Base-by-base conservation (phyloP, 1,139 yeast species). In the Debaryomyces sp. region DNA sequence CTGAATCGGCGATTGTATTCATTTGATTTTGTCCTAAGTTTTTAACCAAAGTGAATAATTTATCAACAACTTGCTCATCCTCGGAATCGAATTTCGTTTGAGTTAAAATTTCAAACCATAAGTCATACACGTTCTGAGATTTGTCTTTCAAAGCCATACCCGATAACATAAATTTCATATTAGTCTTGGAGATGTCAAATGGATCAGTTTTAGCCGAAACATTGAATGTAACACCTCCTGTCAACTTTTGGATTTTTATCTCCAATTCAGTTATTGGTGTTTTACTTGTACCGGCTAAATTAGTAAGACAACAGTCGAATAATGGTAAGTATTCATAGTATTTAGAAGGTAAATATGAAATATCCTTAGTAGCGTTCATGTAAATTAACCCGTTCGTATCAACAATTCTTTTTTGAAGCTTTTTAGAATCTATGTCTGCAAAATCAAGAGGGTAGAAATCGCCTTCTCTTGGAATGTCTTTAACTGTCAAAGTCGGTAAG, bases 211-310 rank as follows among this genome's bases (percentile, higher is more conserved):
- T 75, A 4, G 84, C 81, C 53, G 79, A 75, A 15, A 84, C 73
- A 23, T 80, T 75, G 23, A 91, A 80, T 2, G 82, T 71, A 17
- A 94, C 67, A 0, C 98, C 97, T 21, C 99, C 99, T 1, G 99
- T 91, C 51, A 80, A 77, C 45, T 85, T 75, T 60, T 87, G 89
- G 54, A 95, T 91, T 47, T 84, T 83, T 53, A 94, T 91, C 63
- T 94, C 99, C 52, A 94, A 78, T 41, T 85, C 87, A 17, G 91
- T 88, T 78, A 89, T 89, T 1, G 87, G 66, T 49, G 86, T 84
- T 6, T 68, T 62, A 4, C 71, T 63, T 0, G 99, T 92, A 13
- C 99, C 99, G 0, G 80, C 80, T 54, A 94, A 76, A 60, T 87
- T 89, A 3, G 96, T 87, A 54, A 92, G 75, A 46, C 96, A 88